Conservation (phyloP, 768 basidiomycete species). For the Mrakia frigida region DNA sequence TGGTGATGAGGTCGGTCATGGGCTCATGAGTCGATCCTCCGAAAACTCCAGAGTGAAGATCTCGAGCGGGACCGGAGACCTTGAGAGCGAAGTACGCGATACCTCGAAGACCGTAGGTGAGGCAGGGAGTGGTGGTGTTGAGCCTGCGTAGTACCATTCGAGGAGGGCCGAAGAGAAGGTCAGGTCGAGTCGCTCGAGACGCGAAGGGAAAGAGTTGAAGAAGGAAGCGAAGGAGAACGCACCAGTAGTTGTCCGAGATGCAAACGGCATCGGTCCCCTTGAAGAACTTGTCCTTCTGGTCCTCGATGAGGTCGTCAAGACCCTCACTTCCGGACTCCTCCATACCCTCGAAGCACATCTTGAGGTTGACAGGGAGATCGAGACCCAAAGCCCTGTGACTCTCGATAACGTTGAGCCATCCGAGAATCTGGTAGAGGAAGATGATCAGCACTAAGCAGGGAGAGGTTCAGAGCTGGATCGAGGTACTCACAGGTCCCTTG, state of each 20-base stretch:
- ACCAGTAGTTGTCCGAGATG: conserved; percentile 91
- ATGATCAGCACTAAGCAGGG: conserved; percentile 1
- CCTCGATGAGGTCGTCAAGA: conserved; percentile 75
- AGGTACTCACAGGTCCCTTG: conserved; percentile 60
- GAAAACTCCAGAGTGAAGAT: conserved; percentile 85
- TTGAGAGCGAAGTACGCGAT: conserved; percentile 78
- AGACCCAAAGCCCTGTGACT: conserved; percentile 64
- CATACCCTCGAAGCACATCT: conserved; percentile 93
- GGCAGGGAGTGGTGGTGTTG: conserved; percentile 46
- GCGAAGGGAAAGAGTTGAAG: neutral
- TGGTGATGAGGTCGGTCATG: conserved; percentile 81
- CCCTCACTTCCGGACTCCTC: conserved; percentile 91
- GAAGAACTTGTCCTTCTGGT: conserved; percentile 67
- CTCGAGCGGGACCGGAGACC: conserved; percentile 74
- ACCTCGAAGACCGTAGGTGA: conserved; percentile 83
- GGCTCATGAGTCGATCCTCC: conserved; percentile 53
- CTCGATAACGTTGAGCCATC: conserved; percentile 84
- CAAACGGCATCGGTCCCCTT: conserved; percentile 85
- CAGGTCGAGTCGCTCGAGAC: neutral
- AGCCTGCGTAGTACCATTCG: conserved; percentile 28
- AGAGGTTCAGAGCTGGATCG: conserved; percentile 1
- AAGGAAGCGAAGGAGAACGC: neutral
- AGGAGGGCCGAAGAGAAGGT: neutral
- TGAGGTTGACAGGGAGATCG: conserved; percentile 79
- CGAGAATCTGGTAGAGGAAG: conserved; percentile 51